Evolutionary conservation across 2,329 filamentous ascomycete species (phyloP).

Genomic region (Ceratocystis ficicola): DNA sequence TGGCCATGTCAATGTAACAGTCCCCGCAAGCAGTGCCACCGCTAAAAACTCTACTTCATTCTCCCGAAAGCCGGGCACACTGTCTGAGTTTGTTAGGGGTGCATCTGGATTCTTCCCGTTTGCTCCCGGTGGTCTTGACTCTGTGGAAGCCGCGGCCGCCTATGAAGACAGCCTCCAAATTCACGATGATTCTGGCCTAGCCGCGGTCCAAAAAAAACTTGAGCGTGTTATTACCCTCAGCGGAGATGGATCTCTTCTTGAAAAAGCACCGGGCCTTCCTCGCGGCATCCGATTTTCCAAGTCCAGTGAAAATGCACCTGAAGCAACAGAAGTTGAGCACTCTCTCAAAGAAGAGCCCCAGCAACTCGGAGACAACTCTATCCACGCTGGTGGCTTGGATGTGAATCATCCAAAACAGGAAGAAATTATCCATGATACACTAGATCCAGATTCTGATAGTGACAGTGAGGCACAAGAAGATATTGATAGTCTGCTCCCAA

Average conservation of each 20-base stretch:
- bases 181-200: constrained; percentile 30
- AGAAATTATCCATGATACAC: background rate
- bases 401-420: background rate
- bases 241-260: constrained; percentile 62
- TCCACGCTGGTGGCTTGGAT: background rate
- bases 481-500: constrained; percentile 76
- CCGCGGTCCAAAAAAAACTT: constrained; percentile 41
- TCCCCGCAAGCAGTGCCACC: constrained; percentile 76
- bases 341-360: constrained; percentile 41
- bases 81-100: constrained; percentile 84
- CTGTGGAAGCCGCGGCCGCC: constrained; percentile 72
- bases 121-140: constrained; percentile 77
- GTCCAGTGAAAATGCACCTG: constrained; percentile 54
- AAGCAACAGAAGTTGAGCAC: constrained; percentile 36
- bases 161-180: constrained; percentile 54
- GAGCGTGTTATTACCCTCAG: constrained; percentile 78
- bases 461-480: constrained; percentile 34
- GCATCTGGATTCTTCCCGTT: constrained; percentile 92
- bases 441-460: background rate
- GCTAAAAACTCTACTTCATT: constrained; percentile 93
- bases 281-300: constrained; percentile 63
- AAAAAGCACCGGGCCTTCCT: constrained; percentile 68
- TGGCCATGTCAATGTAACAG: constrained; percentile 85
- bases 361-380: constrained; percentile 25
- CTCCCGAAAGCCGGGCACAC: constrained; percentile 68